Evolutionary conservation across 1,284 basidiomycete species (phyloP).

Genomic region (Pyrrhoderma noxium): DNA sequence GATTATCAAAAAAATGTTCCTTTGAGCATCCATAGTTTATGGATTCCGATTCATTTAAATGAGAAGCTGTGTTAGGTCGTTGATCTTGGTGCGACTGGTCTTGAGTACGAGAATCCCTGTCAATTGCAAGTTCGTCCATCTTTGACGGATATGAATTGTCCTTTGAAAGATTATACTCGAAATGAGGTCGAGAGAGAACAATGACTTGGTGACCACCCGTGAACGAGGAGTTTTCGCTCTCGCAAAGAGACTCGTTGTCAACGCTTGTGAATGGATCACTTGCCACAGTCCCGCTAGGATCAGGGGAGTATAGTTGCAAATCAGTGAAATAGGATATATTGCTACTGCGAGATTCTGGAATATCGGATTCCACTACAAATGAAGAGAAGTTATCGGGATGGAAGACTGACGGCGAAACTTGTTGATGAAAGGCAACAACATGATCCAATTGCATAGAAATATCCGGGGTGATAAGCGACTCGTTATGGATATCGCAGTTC

Average conservation of each 20-base stretch:
- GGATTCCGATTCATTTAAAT: no score
- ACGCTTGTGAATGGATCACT: neutral
- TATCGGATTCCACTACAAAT: slow-evolving; percentile 1
- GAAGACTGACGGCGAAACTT: slow-evolving; percentile 8
- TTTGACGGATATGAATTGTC: no score
- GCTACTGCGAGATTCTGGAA: neutral
- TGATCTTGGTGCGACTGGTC: no score
- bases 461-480: no score
- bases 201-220: slow-evolving; percentile 1
- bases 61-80: no score
- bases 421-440: slow-evolving; percentile 14
- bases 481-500: no score
- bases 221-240: slow-evolving; percentile 4
- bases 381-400: slow-evolving; percentile 6
- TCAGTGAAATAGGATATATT: slow-evolving; percentile 1
- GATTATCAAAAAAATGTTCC: no score
- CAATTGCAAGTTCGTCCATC: no score
- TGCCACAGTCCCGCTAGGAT: neutral
- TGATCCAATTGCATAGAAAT: slow-evolving; percentile 12
- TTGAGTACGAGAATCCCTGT: no score
- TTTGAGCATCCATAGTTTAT: no score
- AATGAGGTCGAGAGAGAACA: slow-evolving; percentile 4
- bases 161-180: neutral
- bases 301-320: slow-evolving; percentile 8
- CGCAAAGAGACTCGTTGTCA: neutral